Conservation (phyloP, 768 basidiomycete species). For the Podaxis sp. region DNA sequence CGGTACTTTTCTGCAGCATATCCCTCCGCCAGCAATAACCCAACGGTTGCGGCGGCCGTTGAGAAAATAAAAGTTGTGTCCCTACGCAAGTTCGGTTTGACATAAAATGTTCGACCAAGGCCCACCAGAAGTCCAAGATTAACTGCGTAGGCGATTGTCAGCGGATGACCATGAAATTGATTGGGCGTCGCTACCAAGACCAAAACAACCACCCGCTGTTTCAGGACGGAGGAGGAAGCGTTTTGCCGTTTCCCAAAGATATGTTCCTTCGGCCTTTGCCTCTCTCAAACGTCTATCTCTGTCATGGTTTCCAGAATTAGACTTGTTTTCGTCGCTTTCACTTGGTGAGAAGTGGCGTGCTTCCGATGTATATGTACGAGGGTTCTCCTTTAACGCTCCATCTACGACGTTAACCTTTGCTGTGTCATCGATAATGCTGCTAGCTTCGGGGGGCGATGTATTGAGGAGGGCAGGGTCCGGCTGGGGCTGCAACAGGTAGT, state of each 20-base stretch:
- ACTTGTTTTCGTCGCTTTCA: conserved; percentile 7
- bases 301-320: conserved; percentile 14
- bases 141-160: conserved; percentile 35
- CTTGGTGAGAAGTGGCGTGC: conserved; percentile 12
- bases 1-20: conserved; percentile 60
- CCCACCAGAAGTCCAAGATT: conserved; percentile 70
- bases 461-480: conserved; percentile 66
- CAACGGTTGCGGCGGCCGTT: conserved; percentile 52
- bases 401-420: conserved; percentile 59
- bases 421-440: conserved; percentile 41
- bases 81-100: conserved; percentile 55
- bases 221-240: conserved; percentile 61
- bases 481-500: conserved; percentile 47
- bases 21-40: conserved; percentile 62
- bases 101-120: conserved; percentile 64
- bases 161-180: not conserved
- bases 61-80: conserved; percentile 55
- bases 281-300: conserved; percentile 39
- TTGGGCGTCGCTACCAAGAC: conserved; percentile 49
- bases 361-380: conserved; percentile 34
- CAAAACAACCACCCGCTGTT: conserved; percentile 71
- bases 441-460: conserved; percentile 41
- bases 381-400: conserved; percentile 47
- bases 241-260: conserved; percentile 53
- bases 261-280: conserved; percentile 49